Conservation (phyloP, 73 alveolate species). For the Loxodes magnus region DNA sequence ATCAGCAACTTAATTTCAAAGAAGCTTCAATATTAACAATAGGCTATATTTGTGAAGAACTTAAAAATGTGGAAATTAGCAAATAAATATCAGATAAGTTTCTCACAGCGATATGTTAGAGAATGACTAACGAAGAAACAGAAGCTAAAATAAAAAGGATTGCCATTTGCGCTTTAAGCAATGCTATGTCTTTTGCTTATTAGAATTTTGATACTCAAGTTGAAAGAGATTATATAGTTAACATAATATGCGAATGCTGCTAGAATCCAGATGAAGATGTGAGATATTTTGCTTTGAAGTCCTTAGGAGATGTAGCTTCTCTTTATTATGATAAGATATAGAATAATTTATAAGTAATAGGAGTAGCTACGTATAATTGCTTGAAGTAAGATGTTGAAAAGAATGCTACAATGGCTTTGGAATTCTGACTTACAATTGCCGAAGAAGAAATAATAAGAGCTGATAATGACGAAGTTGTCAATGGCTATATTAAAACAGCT, state of each 20-base stretch:
- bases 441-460: not conserved
- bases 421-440: conserved; percentile 1
- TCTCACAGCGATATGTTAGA: not conserved
- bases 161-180: conserved; percentile 9
- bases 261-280: not conserved
- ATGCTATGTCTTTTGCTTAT: conserved; percentile 3
- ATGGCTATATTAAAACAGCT: conserved; percentile 7
- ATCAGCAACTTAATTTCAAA: conserved; percentile 4
- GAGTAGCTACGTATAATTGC: not conserved
- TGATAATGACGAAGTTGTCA: not conserved
- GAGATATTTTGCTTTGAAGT: not conserved
- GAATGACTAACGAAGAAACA: not conserved
- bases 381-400: not conserved
- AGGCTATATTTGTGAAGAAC: conserved; percentile 13
- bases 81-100: not conserved
- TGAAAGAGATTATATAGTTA: conserved; percentile 4
- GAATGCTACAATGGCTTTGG: not conserved
- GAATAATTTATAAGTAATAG: not conserved
- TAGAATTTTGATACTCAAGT: not conserved
- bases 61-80: not conserved
- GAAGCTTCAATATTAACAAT: conserved; percentile 10
- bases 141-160: not conserved
- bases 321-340: conserved; percentile 1
- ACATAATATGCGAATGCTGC: not conserved
- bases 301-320: not conserved